Evolutionary conservation across 257 asterid genomes (phyloP).

Genomic region (Anisodus tanguticus): DNA sequence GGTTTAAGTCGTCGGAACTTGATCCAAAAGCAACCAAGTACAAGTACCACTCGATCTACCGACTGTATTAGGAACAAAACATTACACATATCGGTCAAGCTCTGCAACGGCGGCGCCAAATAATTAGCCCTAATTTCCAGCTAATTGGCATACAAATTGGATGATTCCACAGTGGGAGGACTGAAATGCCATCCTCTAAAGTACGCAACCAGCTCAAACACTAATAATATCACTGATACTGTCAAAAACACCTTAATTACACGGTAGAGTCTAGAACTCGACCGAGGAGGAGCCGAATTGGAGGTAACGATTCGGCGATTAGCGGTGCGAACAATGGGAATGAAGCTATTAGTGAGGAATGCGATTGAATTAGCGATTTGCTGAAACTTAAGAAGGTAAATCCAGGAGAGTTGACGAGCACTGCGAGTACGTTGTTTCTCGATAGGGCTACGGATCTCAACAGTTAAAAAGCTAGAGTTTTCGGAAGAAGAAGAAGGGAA

Average conservation of each 20-base stretch:
- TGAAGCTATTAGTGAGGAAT: conserved; percentile 51
- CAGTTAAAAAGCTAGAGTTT: conserved; percentile 39
- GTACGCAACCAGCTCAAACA: conserved; percentile 73
- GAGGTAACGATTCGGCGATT: conserved; percentile 61
- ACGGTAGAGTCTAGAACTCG: conserved; percentile 58
- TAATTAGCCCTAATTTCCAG: conserved; percentile 69
- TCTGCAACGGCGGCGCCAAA: conserved; percentile 82
- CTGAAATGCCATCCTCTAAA: conserved; percentile 85
- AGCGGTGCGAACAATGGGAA: conserved; percentile 63
- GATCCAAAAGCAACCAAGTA: conserved; percentile 77
- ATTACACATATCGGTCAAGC: conserved; percentile 72
- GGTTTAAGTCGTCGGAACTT: conserved; percentile 72
- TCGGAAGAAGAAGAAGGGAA: conserved; percentile 39
- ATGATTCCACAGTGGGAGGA: conserved; percentile 68
- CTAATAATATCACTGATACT: conserved; percentile 52
- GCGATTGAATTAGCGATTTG: conserved; percentile 57
- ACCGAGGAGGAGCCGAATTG: conserved; percentile 37
- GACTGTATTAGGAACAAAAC: conserved; percentile 80
- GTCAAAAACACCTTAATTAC: conserved; percentile 63
- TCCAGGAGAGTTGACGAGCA: conserved; percentile 87
- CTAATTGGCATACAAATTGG: conserved; percentile 74
- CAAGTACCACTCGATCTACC: conserved; percentile 67
- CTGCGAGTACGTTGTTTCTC: conserved; percentile 73
- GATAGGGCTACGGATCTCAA: conserved; percentile 49
- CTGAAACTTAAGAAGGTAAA: conserved; percentile 72